phyloP scores from a whole-genome alignment of 148 eudicot species.

The Rhododendron williamsianum region DNA sequence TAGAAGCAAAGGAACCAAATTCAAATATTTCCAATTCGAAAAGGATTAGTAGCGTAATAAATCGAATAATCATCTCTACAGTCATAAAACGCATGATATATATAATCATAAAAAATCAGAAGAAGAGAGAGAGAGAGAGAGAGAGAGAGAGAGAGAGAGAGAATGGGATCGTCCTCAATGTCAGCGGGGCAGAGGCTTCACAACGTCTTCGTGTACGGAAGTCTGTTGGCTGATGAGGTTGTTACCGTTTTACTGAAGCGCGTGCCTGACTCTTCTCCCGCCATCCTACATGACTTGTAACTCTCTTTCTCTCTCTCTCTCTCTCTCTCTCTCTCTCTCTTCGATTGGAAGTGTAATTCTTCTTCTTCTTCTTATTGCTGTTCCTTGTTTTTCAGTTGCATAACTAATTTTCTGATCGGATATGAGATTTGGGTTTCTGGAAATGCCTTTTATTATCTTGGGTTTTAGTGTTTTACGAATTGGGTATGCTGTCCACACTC shows the following conservation, averaged over 20 bases:
- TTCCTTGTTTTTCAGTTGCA: not conserved
- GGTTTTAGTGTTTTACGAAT: not conserved
- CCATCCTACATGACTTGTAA: constrained; percentile 47
- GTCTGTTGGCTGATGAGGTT: constrained; percentile 70
- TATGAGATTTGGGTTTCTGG: not conserved
- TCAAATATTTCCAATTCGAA: too few relatives aligned
- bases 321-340: constrained; percentile 6
- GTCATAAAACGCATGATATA: too few relatives aligned
- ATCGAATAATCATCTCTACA: too few relatives aligned
- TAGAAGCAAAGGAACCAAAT: too few relatives aligned
- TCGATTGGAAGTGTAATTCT: not conserved
- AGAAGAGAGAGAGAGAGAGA: constrained; percentile 10
- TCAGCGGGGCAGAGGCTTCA: constrained; percentile 19
- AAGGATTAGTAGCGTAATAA: too few relatives aligned
- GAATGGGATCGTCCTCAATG: constrained; percentile 22
- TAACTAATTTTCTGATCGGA: not conserved
- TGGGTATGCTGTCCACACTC: not conserved
- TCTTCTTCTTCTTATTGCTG: not conserved
- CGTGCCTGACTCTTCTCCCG: constrained; percentile 51
- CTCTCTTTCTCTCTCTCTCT: constrained; percentile 9
- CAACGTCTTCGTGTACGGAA: constrained; percentile 85
- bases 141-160: constrained; percentile 18
- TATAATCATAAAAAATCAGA: not conserved
- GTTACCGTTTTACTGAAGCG: constrained; percentile 57
- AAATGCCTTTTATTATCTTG: not conserved